Evolutionary conservation across 192 early-diverging fungal genomes (phyloP), one percentile per base, ranked within the genome.

Genomic region (Coemansia reversa): DNA sequence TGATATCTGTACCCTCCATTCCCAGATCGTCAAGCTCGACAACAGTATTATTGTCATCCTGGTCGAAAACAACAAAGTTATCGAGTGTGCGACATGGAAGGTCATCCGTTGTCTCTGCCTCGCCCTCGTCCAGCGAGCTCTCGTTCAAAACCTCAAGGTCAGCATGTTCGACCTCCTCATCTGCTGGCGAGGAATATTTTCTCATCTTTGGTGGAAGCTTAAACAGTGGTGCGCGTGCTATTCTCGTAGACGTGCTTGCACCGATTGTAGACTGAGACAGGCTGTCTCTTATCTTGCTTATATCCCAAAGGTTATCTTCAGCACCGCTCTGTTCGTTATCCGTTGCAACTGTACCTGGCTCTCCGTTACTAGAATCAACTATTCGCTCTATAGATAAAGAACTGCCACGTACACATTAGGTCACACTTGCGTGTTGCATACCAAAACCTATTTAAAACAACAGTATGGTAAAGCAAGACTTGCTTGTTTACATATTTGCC

Each of bases 1-100:
- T 65, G 0, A 86, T 63, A 42, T 86, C 76, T 0, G 53, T 48
- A 2, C 55, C 68, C 33, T 80, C 79, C n/a, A 61, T 55, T 25
- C 79, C 84, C n/a, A 85, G 51, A 20, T 80, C 74, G n/a, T 79
- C 79, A 14, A 85, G 56, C 12, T 77, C 67, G 2, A 70, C 47
- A n/a, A 83, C 30, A 22, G 14, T 19, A 42, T 83, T 81, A 14
- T 61, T 56, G 53, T 56, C 4, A 27, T 61, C 55, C 33, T 69
- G 55, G 56, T 86, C 82, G 57, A 70, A 86, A 16, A 84, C 60
- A 5, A 83, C 70, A 75, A 86, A 86, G 62, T 85, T 66, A 53
- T 85, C 75, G 19, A 86, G 65, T 8, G 64, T 69, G 23, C 85
- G 82, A 33, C 82, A 82, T 0, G 84, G 84, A 14, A 83, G 48